Percentiles rank a stretch among this genome's conserved stretches.
Conservation (phyloP, 2,329 filamentous ascomycete species). For the Aotearoamyces nothofagi region DNA sequence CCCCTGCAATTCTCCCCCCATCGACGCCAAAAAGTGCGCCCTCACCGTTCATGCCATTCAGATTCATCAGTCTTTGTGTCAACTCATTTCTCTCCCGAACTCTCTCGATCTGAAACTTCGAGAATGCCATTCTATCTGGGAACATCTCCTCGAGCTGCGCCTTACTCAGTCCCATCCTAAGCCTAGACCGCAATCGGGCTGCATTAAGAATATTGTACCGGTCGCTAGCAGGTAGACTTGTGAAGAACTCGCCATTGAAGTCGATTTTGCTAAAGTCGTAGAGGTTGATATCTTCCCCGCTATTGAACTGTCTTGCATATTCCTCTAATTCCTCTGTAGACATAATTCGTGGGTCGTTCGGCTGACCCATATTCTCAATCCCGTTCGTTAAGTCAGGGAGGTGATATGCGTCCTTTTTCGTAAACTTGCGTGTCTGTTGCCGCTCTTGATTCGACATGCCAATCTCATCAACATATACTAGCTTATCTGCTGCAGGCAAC, state of each 20-base stretch:
- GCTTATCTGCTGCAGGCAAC: conserved; percentile 48
- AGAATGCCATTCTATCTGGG: conserved; percentile 93
- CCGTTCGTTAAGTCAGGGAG: conserved; percentile 69
- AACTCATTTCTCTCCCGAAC: conserved; percentile 87
- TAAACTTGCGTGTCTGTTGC: conserved; percentile 60
- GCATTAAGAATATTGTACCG: conserved; percentile 97
- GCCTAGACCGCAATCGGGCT: conserved; percentile 68
- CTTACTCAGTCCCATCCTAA: conserved; percentile 93
- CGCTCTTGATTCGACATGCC: conserved; percentile 68
- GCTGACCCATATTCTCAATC: conserved; percentile 73
- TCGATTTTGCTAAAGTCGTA: conserved; percentile 99
- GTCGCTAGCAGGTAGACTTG: conserved; percentile 76
- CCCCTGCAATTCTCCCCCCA: conserved; percentile 57
- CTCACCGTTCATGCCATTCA: conserved; percentile 75
- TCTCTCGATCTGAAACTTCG: conserved; percentile 87
- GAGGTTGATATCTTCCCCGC: conserved; percentile 76
- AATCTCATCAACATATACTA: conserved; percentile 86
- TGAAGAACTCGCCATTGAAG: conserved; percentile 91
- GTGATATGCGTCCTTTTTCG: conserved; percentile 90
- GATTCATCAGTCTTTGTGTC: conserved; percentile 85
- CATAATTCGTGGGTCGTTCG: conserved; percentile 93
- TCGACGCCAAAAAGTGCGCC: conserved; percentile 51
- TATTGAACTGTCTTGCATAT: conserved; percentile 84
- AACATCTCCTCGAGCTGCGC: conserved; percentile 96
- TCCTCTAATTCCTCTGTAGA: conserved; percentile 85